Base-by-base conservation (phyloP, 495 filamentous ascomycete species). In the Parathielavia hyrcaniae region DNA sequence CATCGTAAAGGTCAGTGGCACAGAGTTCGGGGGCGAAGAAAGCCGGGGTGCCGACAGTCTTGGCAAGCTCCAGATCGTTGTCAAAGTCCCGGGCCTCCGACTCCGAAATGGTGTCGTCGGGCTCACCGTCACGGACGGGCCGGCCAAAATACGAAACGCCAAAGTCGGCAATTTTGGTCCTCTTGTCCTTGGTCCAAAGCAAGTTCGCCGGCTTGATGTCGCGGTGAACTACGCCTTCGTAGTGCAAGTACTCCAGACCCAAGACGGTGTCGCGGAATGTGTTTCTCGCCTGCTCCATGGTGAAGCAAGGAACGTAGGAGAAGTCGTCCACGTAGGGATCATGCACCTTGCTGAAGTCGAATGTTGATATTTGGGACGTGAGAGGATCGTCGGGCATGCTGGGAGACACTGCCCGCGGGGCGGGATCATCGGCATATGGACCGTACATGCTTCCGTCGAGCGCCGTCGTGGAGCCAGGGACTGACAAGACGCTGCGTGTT, bases 191-290 rank as follows among this genome's bases (percentile, higher is more conserved):
- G 6, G 90, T 95, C 74, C 90, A 87, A 9, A 99, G 78, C 6
- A 99, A 79, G 69, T 99, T 99, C n/a, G 92, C 91, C 0, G 93
- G 93, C 70, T 99, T 99, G 75, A 99, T 99, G 68, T 99, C 93
- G 34, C 93, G 88, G 68, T 99, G 93, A 44, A 97, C 90, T 44
- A 99, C 92, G 34, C 91, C 91, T 72, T 97, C 89, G 64, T 90
- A 97, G 64, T 99, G 93, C 7, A 99, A 79, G 67, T 96, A 97
- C 66, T 97, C 95, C 26, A 99, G 73, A 23, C 93, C 93, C 23
- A 97, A 79, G 1, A 99, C 85, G 0, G 95, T 95, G 68, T 97
- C 93, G 44, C 93, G 79, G 71, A 99, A 97, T 1, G 88, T 89
- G 32, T 82, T 83, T 20, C 91, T 85, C n/a, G 91, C 86, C 65